A percentile compares a stretch with the other conserved stretches of the same genome.
These are phyloP conservation scores for Pythium insidiosum DNA, from an alignment of 352 stramenopile genomes.

Conservation along the genomic window DNA sequence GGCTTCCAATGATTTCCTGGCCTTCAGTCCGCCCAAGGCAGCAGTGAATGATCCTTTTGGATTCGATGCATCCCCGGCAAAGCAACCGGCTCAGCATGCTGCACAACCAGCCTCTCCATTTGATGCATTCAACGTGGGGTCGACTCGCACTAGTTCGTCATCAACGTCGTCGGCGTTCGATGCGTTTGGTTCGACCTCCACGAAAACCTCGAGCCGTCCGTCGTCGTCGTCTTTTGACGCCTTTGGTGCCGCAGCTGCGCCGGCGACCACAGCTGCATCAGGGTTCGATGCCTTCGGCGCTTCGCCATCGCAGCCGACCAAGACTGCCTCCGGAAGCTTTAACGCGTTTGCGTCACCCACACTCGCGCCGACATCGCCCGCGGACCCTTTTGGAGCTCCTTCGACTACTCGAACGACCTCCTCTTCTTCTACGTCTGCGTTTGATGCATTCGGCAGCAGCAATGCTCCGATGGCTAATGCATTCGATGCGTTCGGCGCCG, in stretches of 20 bases:
- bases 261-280: conserved; percentile 12
- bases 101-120: no score
- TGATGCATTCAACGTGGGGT: no score
- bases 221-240: conserved; percentile 24
- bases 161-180: conserved; percentile 14
- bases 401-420: neutral
- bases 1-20: conserved; percentile 55
- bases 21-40: conserved; percentile 39
- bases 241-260: conserved; percentile 22
- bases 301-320: neutral
- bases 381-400: neutral
- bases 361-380: neutral
- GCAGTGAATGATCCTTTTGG: conserved; percentile 38
- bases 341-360: conserved; percentile 5
- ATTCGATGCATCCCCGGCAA: conserved; percentile 26
- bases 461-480: conserved; percentile 11
- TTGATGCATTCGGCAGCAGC: neutral
- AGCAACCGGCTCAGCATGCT: no score
- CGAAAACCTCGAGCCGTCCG: neutral
- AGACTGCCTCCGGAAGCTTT: conserved; percentile 10
- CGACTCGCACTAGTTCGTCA: no score
- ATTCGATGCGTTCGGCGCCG: conserved; percentile 32
- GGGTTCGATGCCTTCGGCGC: conserved; percentile 27
- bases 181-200: conserved; percentile 16
- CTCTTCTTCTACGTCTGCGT: neutral